These are phyloP conservation scores for Galeopsis tetrahit DNA, from an alignment of 257 asterid species.

Conservation along the genomic window DNA sequence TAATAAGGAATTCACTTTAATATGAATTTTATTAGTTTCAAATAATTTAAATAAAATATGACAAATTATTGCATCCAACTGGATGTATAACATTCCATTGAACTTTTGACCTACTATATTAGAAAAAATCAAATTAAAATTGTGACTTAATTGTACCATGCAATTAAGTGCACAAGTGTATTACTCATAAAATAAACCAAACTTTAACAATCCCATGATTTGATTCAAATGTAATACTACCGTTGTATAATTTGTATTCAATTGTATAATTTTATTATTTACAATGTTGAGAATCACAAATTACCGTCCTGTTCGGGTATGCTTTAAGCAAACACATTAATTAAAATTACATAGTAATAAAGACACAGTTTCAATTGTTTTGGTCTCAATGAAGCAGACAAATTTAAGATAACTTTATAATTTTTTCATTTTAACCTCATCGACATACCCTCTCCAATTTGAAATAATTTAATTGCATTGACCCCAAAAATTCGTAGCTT, in stretches of 20 bases:
- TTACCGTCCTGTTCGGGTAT: slow-evolving; percentile 27
- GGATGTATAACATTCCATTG: too few relatives aligned
- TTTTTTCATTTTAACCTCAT: background rate
- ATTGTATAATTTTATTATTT: slow-evolving; percentile 9
- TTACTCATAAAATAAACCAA: background rate
- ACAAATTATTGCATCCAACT: too few relatives aligned
- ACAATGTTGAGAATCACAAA: slow-evolving; percentile 24
- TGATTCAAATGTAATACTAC: slow-evolving; percentile 3
- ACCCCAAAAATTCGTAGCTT: slow-evolving; percentile 42
- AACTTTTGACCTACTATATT: too few relatives aligned
- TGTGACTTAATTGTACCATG: background rate
- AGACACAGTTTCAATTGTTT: slow-evolving; percentile 19
- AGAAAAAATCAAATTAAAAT: too few relatives aligned
- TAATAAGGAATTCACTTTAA: too few relatives aligned
- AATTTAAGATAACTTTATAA: slow-evolving; percentile 22
- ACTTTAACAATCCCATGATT: background rate
- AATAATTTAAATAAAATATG: too few relatives aligned
- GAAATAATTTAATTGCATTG: slow-evolving; percentile 41
- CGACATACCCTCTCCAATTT: slow-evolving; percentile 33
- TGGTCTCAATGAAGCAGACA: slow-evolving; percentile 35
- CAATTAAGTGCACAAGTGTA: too few relatives aligned
- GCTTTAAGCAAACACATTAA: slow-evolving; percentile 23
- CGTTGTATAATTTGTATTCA: too few relatives aligned
- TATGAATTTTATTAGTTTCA: background rate
- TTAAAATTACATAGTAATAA: slow-evolving; percentile 17